Conservation (phyloP, 2,329 filamentous ascomycete species). For the Cladosporium sp. region DNA sequence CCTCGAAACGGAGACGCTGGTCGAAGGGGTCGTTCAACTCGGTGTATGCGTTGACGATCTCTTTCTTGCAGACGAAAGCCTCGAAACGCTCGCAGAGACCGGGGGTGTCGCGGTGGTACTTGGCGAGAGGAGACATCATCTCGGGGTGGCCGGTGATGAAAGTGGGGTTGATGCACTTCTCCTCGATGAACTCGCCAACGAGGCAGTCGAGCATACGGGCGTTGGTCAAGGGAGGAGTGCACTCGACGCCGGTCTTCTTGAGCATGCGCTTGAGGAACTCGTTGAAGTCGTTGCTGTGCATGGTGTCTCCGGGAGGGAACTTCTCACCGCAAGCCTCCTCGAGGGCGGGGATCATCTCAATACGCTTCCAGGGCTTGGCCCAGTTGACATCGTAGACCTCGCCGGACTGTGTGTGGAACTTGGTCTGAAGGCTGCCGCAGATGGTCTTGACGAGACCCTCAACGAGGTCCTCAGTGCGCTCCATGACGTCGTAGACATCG, state of each 20-base stretch:
- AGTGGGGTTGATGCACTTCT: slow-evolving; percentile 87
- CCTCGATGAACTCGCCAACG: slow-evolving; percentile 86
- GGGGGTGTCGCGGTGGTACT: slow-evolving; percentile 77
- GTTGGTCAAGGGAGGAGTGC: slow-evolving; percentile 85
- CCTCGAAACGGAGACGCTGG: slow-evolving; percentile 85
- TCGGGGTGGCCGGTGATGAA: slow-evolving; percentile 78
- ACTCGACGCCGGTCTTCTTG: slow-evolving; percentile 87
- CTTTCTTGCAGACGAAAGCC: slow-evolving; percentile 94
- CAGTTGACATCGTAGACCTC: slow-evolving; percentile 92
- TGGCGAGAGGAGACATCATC: slow-evolving; percentile 94
- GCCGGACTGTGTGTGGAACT: slow-evolving; percentile 79
- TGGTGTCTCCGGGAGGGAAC: slow-evolving; percentile 83
- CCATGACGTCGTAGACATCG: slow-evolving; percentile 87
- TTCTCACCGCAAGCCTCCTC: slow-evolving; percentile 88
- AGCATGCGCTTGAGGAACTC: slow-evolving; percentile 80
- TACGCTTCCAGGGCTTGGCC: slow-evolving; percentile 86
- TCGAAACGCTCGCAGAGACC: slow-evolving; percentile 97
- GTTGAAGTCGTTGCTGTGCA: slow-evolving; percentile 86
- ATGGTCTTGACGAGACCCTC: slow-evolving; percentile 84
- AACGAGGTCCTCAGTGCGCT: slow-evolving; percentile 88
- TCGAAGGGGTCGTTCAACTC: slow-evolving; percentile 98
- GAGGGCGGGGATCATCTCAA: slow-evolving; percentile 93
- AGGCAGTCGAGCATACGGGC: slow-evolving; percentile 95
- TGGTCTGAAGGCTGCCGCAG: slow-evolving; percentile 57
- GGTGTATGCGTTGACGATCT: slow-evolving; percentile 94